Percentiles rank a stretch among this genome's conserved stretches.
These are phyloP conservation scores for Lasiosphaeria hispida DNA, from an alignment of 495 filamentous ascomycete genomes.

Conservation along the genomic window DNA sequence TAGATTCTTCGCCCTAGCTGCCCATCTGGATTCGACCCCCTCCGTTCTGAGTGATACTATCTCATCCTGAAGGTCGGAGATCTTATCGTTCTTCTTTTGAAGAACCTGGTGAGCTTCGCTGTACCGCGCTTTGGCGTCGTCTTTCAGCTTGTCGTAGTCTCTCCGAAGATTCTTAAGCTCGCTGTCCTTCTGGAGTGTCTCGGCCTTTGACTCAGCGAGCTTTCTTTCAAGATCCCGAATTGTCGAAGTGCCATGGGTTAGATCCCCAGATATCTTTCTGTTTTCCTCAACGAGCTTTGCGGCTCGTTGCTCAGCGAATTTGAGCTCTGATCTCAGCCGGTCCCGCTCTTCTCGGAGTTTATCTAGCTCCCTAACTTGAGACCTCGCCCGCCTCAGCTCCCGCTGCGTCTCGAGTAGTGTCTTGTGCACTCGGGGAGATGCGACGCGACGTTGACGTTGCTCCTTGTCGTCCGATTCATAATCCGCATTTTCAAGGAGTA, in stretches of 20 bases:
- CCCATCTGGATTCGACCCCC: constrained; percentile 18
- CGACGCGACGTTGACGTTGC: constrained; percentile 31
- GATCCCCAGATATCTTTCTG: constrained; percentile 40
- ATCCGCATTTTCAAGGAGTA: constrained; percentile 42
- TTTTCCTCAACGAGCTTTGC: constrained; percentile 47
- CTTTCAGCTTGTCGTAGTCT: constrained; percentile 56
- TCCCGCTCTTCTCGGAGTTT: constrained; percentile 49
- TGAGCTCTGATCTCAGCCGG: constrained; percentile 44
- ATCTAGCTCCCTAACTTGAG: constrained; percentile 50
- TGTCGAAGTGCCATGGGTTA: constrained; percentile 35
- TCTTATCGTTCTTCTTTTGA: constrained; percentile 65
- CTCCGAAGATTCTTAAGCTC: constrained; percentile 53
- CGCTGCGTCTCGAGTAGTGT: constrained; percentile 44
- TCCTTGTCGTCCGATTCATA: constrained; percentile 34
- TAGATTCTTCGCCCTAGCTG: constrained; percentile 22
- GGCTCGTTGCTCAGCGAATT: constrained; percentile 43
- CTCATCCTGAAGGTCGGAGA: constrained; percentile 40
- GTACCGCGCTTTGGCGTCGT: constrained; percentile 56
- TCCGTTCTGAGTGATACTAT: constrained; percentile 28
- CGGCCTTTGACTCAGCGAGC: constrained; percentile 38
- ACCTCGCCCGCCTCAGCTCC: constrained; percentile 46
- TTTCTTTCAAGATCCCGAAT: constrained; percentile 44
- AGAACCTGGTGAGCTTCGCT: constrained; percentile 54
- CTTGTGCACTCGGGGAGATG: constrained; percentile 46
- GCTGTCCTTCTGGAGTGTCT: constrained; percentile 43